These are phyloP conservation scores for Russula brevipes DNA, from an alignment of 768 basidiomycete species.

Conservation along the genomic window DNA sequence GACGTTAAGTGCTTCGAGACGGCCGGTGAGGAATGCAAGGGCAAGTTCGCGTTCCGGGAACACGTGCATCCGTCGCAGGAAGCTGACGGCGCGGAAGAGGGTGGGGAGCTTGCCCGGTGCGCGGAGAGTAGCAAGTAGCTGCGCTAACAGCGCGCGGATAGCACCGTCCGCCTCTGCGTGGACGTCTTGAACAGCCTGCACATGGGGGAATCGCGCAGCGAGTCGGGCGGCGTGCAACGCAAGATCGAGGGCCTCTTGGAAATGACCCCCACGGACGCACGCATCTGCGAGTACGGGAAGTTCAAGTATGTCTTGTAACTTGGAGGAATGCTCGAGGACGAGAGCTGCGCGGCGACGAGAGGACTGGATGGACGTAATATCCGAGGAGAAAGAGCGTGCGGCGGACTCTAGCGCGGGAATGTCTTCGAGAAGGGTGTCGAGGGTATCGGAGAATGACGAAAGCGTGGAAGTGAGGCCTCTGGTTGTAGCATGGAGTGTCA, in stretches of 20 bases:
- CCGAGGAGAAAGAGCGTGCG: slow-evolving; percentile 63
- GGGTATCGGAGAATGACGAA: slow-evolving; percentile 65
- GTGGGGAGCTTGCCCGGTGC: slow-evolving; percentile 86
- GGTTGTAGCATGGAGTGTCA: slow-evolving; percentile 80
- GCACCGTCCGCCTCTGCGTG: slow-evolving; percentile 64
- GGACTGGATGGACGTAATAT: slow-evolving; percentile 67
- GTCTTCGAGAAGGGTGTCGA: slow-evolving; percentile 61
- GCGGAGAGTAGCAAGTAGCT: slow-evolving; percentile 71
- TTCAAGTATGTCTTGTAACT: slow-evolving; percentile 86
- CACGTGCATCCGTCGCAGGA: slow-evolving; percentile 77
- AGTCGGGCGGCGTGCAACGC: slow-evolving; percentile 58
- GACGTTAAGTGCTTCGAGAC: slow-evolving; percentile 56
- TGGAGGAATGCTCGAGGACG: slow-evolving; percentile 93
- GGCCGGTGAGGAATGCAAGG: slow-evolving; percentile 74
- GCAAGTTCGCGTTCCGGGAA: slow-evolving; percentile 73
- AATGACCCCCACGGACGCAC: slow-evolving; percentile 89
- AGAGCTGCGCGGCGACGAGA: slow-evolving; percentile 71
- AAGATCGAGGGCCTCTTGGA: slow-evolving; percentile 86
- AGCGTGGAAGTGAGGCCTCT: slow-evolving; percentile 69
- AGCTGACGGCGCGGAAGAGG: slow-evolving; percentile 85
- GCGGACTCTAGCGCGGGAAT: slow-evolving; percentile 75
- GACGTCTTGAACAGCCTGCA: slow-evolving; percentile 55
- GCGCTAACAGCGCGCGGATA: slow-evolving; percentile 61
- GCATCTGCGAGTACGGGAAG: slow-evolving; percentile 88
- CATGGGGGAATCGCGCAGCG: slow-evolving; percentile 38